Conservation (phyloP, 345 rosid species). For the Sonneratia alba region DNA sequence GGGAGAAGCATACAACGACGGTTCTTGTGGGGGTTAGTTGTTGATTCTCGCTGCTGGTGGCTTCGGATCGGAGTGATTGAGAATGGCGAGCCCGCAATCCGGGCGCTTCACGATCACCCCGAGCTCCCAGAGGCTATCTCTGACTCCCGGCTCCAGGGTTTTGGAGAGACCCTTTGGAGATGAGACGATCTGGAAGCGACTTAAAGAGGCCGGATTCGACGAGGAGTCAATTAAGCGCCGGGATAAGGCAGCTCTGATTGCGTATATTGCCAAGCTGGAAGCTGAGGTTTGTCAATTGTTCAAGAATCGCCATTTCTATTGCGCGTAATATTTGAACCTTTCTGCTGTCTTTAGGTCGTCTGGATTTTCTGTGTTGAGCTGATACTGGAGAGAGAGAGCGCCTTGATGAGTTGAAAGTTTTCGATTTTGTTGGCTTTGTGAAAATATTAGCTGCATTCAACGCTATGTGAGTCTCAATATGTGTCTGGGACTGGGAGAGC, state of each 20-base stretch:
- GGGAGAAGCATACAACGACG: neutral
- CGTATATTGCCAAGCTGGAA: conserved; percentile 82
- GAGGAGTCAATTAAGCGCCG: conserved; percentile 72
- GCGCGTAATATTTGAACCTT: neutral
- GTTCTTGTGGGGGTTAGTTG: neutral
- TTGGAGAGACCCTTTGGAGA: conserved; percentile 47
- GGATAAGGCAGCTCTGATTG: conserved; percentile 79
- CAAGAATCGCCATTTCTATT: neutral
- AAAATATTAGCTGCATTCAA: neutral
- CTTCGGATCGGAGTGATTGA: conserved; percentile 1
- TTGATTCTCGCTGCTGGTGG: neutral
- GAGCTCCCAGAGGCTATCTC: conserved; percentile 23
- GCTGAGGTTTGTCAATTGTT: conserved; percentile 48
- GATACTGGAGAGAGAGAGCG: neutral
- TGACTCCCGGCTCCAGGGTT: conserved; percentile 60
- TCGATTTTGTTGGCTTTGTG: neutral
- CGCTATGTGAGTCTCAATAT: no score
- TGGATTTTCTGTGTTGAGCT: no score
- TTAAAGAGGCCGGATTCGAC: conserved; percentile 82
- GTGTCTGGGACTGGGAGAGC: no score
- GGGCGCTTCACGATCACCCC: conserved; percentile 39
- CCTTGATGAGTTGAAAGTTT: neutral
- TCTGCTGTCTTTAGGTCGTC: no score
- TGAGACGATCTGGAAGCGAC: conserved; percentile 65
- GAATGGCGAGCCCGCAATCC: conserved; percentile 60